Conservation (phyloP, 345 rosid genomes). For the Heritiera fomes region DNA sequence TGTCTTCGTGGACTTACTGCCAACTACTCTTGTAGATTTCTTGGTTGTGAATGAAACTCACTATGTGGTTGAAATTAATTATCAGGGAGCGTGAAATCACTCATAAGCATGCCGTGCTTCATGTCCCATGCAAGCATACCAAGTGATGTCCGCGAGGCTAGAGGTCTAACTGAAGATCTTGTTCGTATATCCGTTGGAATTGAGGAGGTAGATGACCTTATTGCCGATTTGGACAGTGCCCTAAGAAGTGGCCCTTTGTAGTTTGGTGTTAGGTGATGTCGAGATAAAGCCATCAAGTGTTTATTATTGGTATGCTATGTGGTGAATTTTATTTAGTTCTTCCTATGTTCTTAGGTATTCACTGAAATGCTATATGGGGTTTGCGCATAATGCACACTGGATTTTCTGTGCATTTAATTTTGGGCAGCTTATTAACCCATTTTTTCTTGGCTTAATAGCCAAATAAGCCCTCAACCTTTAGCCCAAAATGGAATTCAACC, state of each 20-base stretch:
- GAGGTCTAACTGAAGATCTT: conserved; percentile 86
- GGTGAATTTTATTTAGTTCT: background rate
- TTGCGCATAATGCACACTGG: background rate
- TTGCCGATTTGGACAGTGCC: conserved; percentile 77
- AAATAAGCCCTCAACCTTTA: no score
- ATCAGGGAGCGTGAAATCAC: conserved; percentile 90
- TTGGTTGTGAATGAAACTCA: background rate
- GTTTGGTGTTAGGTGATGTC: background rate
- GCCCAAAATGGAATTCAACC: no score
- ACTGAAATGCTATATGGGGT: background rate
- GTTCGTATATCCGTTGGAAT: conserved; percentile 49
- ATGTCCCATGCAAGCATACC: conserved; percentile 98
- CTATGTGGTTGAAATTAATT: background rate
- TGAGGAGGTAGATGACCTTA: conserved; percentile 87
- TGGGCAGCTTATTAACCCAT: no score
- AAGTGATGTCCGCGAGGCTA: conserved; percentile 65
- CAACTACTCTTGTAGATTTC: background rate
- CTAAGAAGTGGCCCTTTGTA: conserved; percentile 58
- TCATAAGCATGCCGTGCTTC: conserved; percentile 96
- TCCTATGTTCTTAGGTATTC: background rate
- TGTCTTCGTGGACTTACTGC: background rate
- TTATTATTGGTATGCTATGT: background rate
- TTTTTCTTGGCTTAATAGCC: no score
- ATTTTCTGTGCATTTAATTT: no score
- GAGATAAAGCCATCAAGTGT: background rate